Percentiles rank a stretch among this genome's conserved stretches.
These are phyloP conservation scores for Termitomyces sp. DNA, from an alignment of 1,284 basidiomycete genomes.

Conservation along the genomic window DNA sequence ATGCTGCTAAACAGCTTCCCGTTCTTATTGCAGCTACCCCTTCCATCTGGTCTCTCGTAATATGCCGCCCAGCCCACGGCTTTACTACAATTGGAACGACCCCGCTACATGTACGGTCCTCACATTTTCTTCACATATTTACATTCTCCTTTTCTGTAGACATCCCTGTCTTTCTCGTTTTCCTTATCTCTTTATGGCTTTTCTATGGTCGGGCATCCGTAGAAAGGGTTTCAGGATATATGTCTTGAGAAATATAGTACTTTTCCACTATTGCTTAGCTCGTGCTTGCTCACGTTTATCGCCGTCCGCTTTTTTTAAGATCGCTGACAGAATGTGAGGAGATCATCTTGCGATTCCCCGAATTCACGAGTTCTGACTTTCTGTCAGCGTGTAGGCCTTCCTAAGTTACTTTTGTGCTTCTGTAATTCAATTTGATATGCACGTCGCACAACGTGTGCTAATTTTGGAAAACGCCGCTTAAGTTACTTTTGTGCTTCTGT, in stretches of 20 bases:
- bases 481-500: constrained; percentile 1
- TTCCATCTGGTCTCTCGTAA: constrained; percentile 9
- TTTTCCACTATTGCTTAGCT: constrained; percentile 10
- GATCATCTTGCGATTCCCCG: constrained; percentile 3
- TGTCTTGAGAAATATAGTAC: constrained; percentile 23
- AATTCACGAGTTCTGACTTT: constrained; percentile 3
- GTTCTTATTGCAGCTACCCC: constrained; percentile 3
- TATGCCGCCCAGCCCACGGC: constrained; percentile 12
- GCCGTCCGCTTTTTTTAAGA: neutral
- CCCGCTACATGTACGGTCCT: constrained; percentile 20
- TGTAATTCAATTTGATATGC: neutral
- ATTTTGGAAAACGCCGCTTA: neutral
- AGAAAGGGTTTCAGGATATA: constrained; percentile 15
- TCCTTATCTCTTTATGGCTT: constrained; percentile 11
- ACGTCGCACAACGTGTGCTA: neutral
- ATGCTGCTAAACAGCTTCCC: constrained; percentile 53
- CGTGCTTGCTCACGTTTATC: neutral
- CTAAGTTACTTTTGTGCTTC: neutral
- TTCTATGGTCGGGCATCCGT: constrained; percentile 13
- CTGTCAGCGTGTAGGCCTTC: neutral
- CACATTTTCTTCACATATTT: constrained; percentile 15
- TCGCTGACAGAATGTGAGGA: constrained; percentile 5
- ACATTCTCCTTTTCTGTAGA: constrained; percentile 19
- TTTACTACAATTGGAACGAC: constrained; percentile 16
- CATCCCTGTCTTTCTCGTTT: constrained; percentile 16